Evolutionary conservation across 2,329 filamentous ascomycete species (phyloP), one percentile per base, ranked within the genome.

Genomic region (Xylariales sp.): DNA sequence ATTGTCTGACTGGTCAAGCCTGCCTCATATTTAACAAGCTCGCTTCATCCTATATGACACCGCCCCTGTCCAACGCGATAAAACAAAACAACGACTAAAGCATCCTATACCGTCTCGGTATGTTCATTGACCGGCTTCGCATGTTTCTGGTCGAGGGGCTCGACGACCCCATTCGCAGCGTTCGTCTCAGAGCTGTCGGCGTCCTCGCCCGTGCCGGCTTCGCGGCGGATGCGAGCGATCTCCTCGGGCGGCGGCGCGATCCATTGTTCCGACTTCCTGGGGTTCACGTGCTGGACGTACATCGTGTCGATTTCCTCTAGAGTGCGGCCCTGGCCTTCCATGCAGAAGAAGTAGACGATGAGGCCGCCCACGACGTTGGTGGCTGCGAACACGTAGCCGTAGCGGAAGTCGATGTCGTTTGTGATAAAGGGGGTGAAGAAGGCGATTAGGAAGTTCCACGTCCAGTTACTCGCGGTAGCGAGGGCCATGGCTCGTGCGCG

Each of bases 351-450:
- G 82, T 91, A 94, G 36, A 94, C 90, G 12, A 93, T 79, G 0
- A 89, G 70, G 0, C 88, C 86, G 0, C 86, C 91, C 0, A 87
- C 82, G 18, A 92, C 81, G 73, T 92, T 91, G 75, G 90, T 93
- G 0, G 84, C 90, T 0, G 91, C 91, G 78, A 94, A 94, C 36
- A 94, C 88, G 70, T 93, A 92, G 1, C 92, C 92, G 74, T 92
- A 93, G 1, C 84, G 84, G 79, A 91, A 94, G 72, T 91, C 87
- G 62, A 94, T 94, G 3, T 86, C 86, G 0, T 83, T 81, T 0
- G 89, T 91, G 76, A 94, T 94, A 79, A 93, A 94, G 0, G 92
- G 90, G 0, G 92, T 93, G 82, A 93, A 93, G 82, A 94, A 94
- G 0, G 87, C 88, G 68, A 90, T 85, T 71, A 92, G 83, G 80